Percentiles rank a stretch among this genome's conserved stretches.
Conservation (phyloP, 83 land plant species). For the Picea abies region DNA sequence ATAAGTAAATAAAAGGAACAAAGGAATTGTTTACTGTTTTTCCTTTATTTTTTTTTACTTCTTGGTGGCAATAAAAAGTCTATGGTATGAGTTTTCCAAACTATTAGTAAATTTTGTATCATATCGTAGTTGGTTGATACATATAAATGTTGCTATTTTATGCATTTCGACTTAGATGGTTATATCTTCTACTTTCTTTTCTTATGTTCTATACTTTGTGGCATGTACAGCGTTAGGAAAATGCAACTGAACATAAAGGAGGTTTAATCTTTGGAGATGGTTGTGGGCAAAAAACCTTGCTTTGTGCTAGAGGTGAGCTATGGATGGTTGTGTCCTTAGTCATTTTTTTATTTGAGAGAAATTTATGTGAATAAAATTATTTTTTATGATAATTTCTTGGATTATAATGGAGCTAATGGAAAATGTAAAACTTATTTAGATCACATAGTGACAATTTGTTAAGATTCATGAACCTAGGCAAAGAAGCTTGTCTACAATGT, state of each 20-base stretch:
- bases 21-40: no score
- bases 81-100: no score
- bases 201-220: not conserved
- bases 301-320: slow-evolving; percentile 13
- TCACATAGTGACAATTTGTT: not conserved
- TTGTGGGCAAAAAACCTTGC: not conserved
- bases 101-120: no score
- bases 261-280: slow-evolving; percentile 14
- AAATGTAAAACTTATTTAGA: not conserved
- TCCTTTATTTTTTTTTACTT: no score
- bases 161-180: not conserved
- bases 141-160: not conserved
- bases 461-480: not conserved
- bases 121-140: not conserved
- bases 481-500: not conserved
- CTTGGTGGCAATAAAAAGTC: no score
- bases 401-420: not conserved
- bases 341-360: not conserved
- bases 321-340: not conserved
- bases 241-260: slow-evolving; percentile 7
- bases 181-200: slow-evolving; percentile 2
- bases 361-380: not conserved
- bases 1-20: no score
- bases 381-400: not conserved
- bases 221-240: not conserved